phyloP scores from a whole-genome alignment of 169 alveolate species.

The Plasmodium reichenowi region DNA sequence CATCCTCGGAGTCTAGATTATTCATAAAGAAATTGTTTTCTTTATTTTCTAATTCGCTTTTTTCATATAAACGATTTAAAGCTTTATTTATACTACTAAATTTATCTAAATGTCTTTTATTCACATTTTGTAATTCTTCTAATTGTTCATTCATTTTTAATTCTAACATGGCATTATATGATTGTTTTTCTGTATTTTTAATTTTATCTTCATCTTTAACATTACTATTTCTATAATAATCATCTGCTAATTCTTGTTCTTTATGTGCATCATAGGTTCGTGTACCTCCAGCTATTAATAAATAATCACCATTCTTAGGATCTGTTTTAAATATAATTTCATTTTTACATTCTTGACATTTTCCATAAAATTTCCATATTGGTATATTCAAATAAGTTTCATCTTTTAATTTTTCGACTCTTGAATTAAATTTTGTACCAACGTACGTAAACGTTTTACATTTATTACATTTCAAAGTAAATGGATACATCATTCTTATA shows the following conservation, averaged over 20 bases:
- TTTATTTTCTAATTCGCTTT: constrained; percentile 29
- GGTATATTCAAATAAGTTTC: constrained; percentile 97
- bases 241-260: constrained; percentile 83
- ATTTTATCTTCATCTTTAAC: constrained; percentile 45
- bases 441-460: constrained; percentile 97
- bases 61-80: constrained; percentile 50
- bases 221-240: constrained; percentile 40
- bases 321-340: constrained; percentile 96
- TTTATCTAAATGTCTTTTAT: constrained; percentile 68
- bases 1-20: constrained; percentile 54
- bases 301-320: constrained; percentile 92
- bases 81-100: constrained; percentile 74
- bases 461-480: constrained; percentile 96
- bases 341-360: constrained; percentile 97
- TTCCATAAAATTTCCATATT: constrained; percentile 97
- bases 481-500: constrained; percentile 99
- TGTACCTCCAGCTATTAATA: constrained; percentile 93
- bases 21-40: constrained; percentile 52
- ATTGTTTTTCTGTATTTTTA: constrained; percentile 66
- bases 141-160: constrained; percentile 69
- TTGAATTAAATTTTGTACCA: constrained; percentile 98
- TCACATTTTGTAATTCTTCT: constrained; percentile 70
- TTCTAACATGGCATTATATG: constrained; percentile 68
- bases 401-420: constrained; percentile 93
- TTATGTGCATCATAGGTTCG: constrained; percentile 88